Evolutionary conservation across 768 basidiomycete species (phyloP).

Genomic region (Ramaria sp.): DNA sequence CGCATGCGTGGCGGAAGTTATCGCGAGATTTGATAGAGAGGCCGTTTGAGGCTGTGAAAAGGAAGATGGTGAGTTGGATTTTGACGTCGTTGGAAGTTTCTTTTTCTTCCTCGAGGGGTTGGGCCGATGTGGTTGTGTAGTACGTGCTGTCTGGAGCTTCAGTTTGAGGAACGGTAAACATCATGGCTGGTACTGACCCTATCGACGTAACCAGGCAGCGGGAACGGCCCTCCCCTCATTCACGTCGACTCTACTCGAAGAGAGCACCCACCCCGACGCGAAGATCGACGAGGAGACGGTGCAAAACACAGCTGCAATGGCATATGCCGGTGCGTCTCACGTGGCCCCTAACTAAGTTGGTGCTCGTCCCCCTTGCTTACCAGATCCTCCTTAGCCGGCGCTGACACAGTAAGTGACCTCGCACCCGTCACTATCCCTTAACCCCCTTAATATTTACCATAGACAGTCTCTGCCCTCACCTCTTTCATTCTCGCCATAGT

Average conservation of each 20-base stretch:
- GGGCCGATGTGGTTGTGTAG: neutral
- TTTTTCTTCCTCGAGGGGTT: neutral
- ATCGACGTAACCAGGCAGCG: constrained; percentile 9
- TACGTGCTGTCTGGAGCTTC: too few species aligned
- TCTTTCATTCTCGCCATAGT: constrained; percentile 1
- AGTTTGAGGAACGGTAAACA: too few species aligned
- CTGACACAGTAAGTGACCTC: neutral
- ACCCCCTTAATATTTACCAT: neutral
- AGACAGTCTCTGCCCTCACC: constrained; percentile 8
- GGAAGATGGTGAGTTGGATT: neutral
- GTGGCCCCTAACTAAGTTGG: neutral
- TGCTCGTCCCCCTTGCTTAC: neutral
- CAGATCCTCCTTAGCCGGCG: neutral
- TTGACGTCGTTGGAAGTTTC: neutral
- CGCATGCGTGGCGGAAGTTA: neutral
- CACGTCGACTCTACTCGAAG: constrained; percentile 11
- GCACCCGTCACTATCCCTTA: neutral
- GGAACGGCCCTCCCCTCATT: constrained; percentile 15
- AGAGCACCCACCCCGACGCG: neutral
- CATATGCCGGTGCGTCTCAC: neutral
- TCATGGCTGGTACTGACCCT: neutral
- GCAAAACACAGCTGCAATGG: neutral
- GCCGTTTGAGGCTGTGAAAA: constrained; percentile 2
- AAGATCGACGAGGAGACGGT: constrained; percentile 2
- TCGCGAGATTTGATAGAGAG: neutral